Evolutionary conservation across 352 stramenopile species (phyloP).

Genomic region (Phytophthora constricta): DNA sequence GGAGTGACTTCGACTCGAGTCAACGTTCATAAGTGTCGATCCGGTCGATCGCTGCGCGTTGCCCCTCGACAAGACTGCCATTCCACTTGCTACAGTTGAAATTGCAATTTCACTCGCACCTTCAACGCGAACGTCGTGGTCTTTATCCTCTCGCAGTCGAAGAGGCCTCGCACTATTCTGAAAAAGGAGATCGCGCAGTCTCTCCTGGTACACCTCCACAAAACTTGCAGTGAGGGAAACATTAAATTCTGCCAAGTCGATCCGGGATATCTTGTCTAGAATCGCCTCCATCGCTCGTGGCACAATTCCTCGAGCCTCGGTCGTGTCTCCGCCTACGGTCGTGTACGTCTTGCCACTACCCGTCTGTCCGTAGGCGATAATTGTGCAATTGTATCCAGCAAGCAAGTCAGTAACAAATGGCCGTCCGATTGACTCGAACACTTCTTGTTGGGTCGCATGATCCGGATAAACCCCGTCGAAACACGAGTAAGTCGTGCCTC

Average conservation of each 20-base stretch:
- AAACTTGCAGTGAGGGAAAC: constrained; percentile 57
- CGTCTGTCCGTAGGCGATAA: constrained; percentile 78
- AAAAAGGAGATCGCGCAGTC: constrained; percentile 61
- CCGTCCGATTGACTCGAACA: constrained; percentile 54
- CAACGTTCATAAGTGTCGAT: constrained; percentile 59
- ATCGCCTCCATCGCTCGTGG: constrained; percentile 49
- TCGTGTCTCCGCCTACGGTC: constrained; percentile 36
- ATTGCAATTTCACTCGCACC: constrained; percentile 57
- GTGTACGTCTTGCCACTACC: constrained; percentile 78
- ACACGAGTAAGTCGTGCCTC: constrained; percentile 24
- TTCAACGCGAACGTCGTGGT: constrained; percentile 51
- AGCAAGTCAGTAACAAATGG: constrained; percentile 65
- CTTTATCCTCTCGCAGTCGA: constrained; percentile 55
- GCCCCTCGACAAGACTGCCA: constrained; percentile 48
- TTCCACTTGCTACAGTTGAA: constrained; percentile 30
- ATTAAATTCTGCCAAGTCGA: constrained; percentile 31
- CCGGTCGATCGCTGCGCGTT: constrained; percentile 48
- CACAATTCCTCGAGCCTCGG: constrained; percentile 41
- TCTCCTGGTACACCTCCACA: constrained; percentile 80
- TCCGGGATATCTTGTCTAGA: constrained; percentile 27
- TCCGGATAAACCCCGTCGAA: constrained; percentile 63
- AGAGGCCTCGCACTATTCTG: constrained; percentile 37
- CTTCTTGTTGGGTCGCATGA: constrained; percentile 39
- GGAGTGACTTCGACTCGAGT: constrained; percentile 75
- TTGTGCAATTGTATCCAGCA: constrained; percentile 71